Base-by-base conservation (phyloP, 257 asterid species). In the Salvia splendens region DNA sequence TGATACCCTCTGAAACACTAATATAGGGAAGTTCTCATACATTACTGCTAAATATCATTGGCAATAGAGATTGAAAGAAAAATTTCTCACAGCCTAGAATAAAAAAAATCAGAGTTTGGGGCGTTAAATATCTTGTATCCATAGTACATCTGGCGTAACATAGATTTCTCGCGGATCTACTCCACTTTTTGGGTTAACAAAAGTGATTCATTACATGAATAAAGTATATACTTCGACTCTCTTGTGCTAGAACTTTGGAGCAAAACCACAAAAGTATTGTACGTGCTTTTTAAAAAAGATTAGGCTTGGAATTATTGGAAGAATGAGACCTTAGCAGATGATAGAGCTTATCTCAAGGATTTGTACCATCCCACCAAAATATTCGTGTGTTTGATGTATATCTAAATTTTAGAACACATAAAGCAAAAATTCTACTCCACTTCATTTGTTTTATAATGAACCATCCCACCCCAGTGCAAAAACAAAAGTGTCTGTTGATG, bases 221-320 rank as follows among this genome's bases (percentile, higher is more conserved):
- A 17, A 17, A 17, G 20, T 17, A 17, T 17, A 17, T 17, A 17
- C 20, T 17, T 17, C 20, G 20, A 17, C 38, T 54, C 28, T 54
- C 15, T 54, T 24, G 38, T 54, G 14, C 40, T 54, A 54, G 15
- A 28, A 54, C 65, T 14, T 59, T 38, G 49, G 48, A 35, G 17
- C 60, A 40, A 12, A 38, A 16, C 38, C 46, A 59, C 30, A 59
- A 59, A 59, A 36, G 5, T 33, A 14, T 12, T 59, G 65, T 40
- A 59, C 28, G 65, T 36, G 48, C 12, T 33, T 36, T 17, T 17
- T 17, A 17, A 17, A 17, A 17, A 17, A 17, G 20, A 17, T 17
- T 17, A 17, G 20, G 20, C 20, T 17, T 1, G 20, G 20, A 17
- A 17, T 17, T 17, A 17, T 17, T 17, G 20, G 20, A 17, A 17